A percentile compares a stretch with the other conserved stretches of the same genome.
phyloP scores from a whole-genome alignment of 1,284 basidiomycete species.

The Neolentinus lepideus region DNA sequence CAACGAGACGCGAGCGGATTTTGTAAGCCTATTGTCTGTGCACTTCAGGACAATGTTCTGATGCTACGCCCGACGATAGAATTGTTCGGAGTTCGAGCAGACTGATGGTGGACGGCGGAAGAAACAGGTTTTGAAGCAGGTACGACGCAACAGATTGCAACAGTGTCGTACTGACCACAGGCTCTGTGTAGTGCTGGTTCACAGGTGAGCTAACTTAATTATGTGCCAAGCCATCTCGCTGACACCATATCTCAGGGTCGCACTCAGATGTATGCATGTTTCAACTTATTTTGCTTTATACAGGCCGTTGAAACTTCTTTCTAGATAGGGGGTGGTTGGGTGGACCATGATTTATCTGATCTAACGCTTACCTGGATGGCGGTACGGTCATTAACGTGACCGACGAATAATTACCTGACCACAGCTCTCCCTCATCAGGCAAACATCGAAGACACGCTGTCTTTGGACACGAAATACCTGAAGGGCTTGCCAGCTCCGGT shows the following conservation, averaged over 20 bases:
- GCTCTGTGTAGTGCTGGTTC: slow-evolving; percentile 53
- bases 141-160: slow-evolving; percentile 16
- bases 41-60: neutral
- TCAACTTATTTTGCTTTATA: neutral
- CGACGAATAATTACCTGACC: neutral
- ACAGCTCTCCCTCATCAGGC: slow-evolving; percentile 27
- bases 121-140: slow-evolving; percentile 57
- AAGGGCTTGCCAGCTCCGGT: slow-evolving; percentile 40
- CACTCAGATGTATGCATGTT: slow-evolving; percentile 49
- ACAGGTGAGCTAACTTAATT: slow-evolving; percentile 31
- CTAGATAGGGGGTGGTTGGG: slow-evolving; percentile 64
- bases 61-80: too few relatives aligned
- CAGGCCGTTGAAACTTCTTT: neutral
- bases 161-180: slow-evolving; percentile 5
- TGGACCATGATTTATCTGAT: slow-evolving; percentile 61
- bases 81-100: slow-evolving; percentile 57
- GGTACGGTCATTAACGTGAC: slow-evolving; percentile 22
- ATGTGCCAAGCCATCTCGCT: neutral
- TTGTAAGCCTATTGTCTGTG: slow-evolving; percentile 34
- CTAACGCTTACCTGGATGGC: slow-evolving; percentile 63
- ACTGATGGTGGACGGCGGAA: slow-evolving; percentile 42
- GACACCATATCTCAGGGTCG: slow-evolving; percentile 28
- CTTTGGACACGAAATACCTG: slow-evolving; percentile 49
- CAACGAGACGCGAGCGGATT: slow-evolving; percentile 57
- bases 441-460: slow-evolving; percentile 46